Conservation (phyloP, 805 yeast genomes). For the Myxozyma udenii region DNA sequence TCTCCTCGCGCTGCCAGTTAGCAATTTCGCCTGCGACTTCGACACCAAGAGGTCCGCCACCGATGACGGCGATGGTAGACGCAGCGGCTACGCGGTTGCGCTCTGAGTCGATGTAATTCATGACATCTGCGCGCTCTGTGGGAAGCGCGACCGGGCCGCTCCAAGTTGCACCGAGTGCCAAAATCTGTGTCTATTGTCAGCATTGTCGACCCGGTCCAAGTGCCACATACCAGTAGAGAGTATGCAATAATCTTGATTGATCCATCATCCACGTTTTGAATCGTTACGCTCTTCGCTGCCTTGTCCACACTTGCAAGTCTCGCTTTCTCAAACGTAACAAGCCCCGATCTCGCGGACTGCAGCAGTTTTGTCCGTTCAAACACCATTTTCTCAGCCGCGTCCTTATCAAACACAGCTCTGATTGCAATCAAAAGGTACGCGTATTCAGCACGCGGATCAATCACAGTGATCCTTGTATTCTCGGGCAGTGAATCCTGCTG, state of each 20-base stretch:
- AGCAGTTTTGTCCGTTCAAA: neutral
- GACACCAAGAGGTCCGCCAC: slow-evolving; percentile 51
- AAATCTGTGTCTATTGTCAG: slow-evolving; percentile 5
- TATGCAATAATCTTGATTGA: too few relatives aligned
- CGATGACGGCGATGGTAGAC: slow-evolving; percentile 43
- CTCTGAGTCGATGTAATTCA: slow-evolving; percentile 1
- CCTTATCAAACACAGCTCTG: neutral
- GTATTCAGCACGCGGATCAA: neutral
- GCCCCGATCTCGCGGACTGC: too few relatives aligned
- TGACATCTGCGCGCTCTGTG: neutral
- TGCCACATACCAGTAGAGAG: too few relatives aligned
- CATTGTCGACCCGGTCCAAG: too few relatives aligned
- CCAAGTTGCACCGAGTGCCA: slow-evolving; percentile 15
- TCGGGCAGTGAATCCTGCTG: neutral
- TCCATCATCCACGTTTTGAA: too few relatives aligned
- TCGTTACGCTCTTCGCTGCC: too few relatives aligned
- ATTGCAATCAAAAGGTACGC: neutral
- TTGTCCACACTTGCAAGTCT: too few relatives aligned
- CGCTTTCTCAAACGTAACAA: too few relatives aligned
- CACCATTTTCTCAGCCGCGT: neutral
- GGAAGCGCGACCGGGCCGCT: slow-evolving; percentile 5
- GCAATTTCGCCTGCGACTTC: slow-evolving; percentile 51
- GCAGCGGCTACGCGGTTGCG: slow-evolving; percentile 38
- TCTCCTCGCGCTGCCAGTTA: slow-evolving; percentile 11
- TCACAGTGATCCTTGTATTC: neutral